Percentiles rank a stretch among this genome's conserved stretches.
These are phyloP conservation scores for Saraca asoca DNA, from an alignment of 331 rosid genomes.

Conservation along the genomic window DNA sequence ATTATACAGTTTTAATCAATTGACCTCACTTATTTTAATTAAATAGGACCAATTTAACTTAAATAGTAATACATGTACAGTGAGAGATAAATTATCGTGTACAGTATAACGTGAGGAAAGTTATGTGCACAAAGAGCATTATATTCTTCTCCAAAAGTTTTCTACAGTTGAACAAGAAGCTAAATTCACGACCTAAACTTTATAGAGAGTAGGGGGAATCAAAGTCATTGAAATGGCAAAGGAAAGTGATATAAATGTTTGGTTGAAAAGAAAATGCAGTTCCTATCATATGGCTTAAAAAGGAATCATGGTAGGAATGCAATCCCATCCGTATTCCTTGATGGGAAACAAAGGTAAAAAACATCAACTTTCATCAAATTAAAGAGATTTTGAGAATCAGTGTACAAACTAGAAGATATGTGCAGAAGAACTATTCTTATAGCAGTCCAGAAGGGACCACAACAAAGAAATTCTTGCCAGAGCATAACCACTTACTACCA, in stretches of 20 bases:
- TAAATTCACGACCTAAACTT: slow-evolving; percentile 34
- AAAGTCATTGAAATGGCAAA: slow-evolving; percentile 22
- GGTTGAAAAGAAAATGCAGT: slow-evolving; percentile 36
- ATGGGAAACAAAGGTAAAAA: slow-evolving; percentile 40
- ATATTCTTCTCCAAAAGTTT: slow-evolving; percentile 17
- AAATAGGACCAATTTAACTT: too few species aligned
- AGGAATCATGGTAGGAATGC: slow-evolving; percentile 49
- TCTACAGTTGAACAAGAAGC: slow-evolving; percentile 8
- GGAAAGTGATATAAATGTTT: slow-evolving; percentile 35
- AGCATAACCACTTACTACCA: slow-evolving; percentile 33
- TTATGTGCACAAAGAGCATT: too few species aligned
- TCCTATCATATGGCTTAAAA: slow-evolving; percentile 39
- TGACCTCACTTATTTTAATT: too few species aligned
- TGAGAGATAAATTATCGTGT: too few species aligned
- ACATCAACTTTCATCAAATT: slow-evolving; percentile 38
- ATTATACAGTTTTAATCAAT: too few species aligned
- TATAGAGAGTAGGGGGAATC: slow-evolving; percentile 33
- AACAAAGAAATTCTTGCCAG: slow-evolving; percentile 22
- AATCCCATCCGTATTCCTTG: slow-evolving; percentile 46
- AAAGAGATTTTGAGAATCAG: slow-evolving; percentile 37
- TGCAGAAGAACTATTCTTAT: slow-evolving; percentile 30
- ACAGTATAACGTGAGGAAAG: too few species aligned
- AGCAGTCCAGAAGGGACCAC: slow-evolving; percentile 45
- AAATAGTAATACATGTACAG: too few species aligned
- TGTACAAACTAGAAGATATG: slow-evolving; percentile 24